Base-by-base conservation (phyloP, 139 green algal species). In the Diplosphaera chodatii region DNA sequence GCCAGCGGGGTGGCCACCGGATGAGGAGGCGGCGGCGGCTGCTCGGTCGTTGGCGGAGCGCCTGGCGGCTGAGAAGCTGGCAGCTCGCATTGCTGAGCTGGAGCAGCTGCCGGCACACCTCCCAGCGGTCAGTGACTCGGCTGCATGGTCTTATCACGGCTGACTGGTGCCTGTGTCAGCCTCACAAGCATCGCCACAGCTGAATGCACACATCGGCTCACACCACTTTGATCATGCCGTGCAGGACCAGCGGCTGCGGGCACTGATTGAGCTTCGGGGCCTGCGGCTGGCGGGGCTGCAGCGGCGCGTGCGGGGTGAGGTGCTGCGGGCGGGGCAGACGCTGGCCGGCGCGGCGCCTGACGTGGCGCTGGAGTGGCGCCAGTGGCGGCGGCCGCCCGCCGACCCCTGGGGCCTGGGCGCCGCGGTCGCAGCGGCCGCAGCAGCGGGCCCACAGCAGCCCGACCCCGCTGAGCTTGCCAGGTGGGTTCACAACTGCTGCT, bases 291-390 rank as follows among this genome's bases (percentile, higher is more conserved):
- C 59, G 16, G 34, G 22, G 10, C 34, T 66, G 40, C 74, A 78
- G 68, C 56, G 48, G 16, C 33, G 56, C 37, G 55, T 78, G 63
- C 40, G 74, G 0, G 34, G 30, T 1, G 66, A 40, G 37, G 66
- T 73, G 30, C 40, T 33, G 18, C 22, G 16, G 5, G 66, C 69
- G 27, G 40, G 20, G 4, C 15, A 31, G n/a, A 15, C 40, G 21
- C 32, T 63, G n/a, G 32, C 32, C 0, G 37, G 62, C 23, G 37
- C 29, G 33, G 30, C 22, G 4, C 33, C 66, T 2, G 64, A 32
- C 30, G 27, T 32, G 40, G 68, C 74, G 22, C 55, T 73, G 59
- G 74, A 78, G 22, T 78, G 74, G 74, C 30, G 37, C 16, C 74
- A 22, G 40, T 78, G 68, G 59, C 69, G 40, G 32, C 59, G 34